Base-by-base conservation (phyloP, 176 grass and related monocot genomes). In the Melocanna baccifera region DNA sequence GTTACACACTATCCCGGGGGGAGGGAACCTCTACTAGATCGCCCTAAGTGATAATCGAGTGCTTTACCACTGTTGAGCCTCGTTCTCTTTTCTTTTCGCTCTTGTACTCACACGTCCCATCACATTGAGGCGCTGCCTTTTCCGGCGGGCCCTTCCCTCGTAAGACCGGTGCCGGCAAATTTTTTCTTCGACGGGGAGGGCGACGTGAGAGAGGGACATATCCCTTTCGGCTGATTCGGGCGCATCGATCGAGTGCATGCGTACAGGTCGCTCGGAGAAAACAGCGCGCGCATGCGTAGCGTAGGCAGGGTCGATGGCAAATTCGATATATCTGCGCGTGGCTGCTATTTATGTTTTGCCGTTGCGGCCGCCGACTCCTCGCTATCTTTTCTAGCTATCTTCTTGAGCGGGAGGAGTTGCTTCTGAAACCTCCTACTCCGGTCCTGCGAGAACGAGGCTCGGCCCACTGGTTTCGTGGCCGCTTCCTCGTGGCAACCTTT, bases 61-160 rank as follows among this genome's bases (percentile, higher is more conserved):
- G 36, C 16, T 1, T 28, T 23, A 5, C 12, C 20, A 67, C 71
- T 43, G 43, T 40, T 30, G 29, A 11, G 25, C 39, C 16, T 40
- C 45, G 45, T 14, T 6, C 2, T 5, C 57, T 40, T 41, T 41
- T 28, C 16, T 6, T 11, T 45, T 7, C 1, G 1, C 2, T 0
- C 8, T 70, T n/a, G 50, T 78, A 70, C 32, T 81, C 85, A 58
- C 48, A 39, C 70, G 85, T 81, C 69, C 78, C 78, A 68, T 87
- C 69, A 29, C 69, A 57, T 23, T 57, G 77, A 56, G 23, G 67
- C 59, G 69, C 6, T 37, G 36, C 47, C 77, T 43, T 45, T 76
- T 56, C 58, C 1, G 15, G 67, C 43, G 76, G 32, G 32, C 73
- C 23, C 62, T 15, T 20, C 26, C 5, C 3, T 4, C 32, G 28